Evolutionary conservation across 306 rosid genomes (phyloP), one percentile per base, ranked within the genome.

Genomic region (Vachellia pachyceras): DNA sequence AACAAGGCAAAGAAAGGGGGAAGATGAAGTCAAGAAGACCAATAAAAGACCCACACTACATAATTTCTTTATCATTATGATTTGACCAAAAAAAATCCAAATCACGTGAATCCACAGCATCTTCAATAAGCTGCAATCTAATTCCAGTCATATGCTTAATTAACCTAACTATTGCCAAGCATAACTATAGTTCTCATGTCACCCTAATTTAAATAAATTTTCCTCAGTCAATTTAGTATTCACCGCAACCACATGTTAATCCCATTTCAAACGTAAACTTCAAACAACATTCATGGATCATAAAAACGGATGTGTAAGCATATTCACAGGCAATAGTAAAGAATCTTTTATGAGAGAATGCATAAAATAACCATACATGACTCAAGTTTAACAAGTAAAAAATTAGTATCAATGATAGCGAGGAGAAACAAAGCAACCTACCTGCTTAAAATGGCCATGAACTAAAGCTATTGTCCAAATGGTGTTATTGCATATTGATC

Each of bases 401-500:
- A 4, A 37, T 35, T 36, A 64, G 37, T 33, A 36, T 15, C 42
- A 18, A 39, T 37, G 10, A 64, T 17, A 66, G 6, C 47, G 25
- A 66, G 46, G 13, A 18, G 25, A 37, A 36, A 18, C 6, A 66
- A 66, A 66, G 71, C 29, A 11, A 20, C 45, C 20, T 37, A 66
- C 71, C 71, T 66, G 71, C 71, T 89, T 92, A 85, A 95, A 95
- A 88, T 95, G 92, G 18, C 99, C 99, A 75, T 95, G 99, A 84
- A 95, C 99, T 80, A 95, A 88, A 67, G 99, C 92, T 84, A 95
- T 90, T 36, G 99, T 95, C 99, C 99, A 95, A 79, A 88, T 88
- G 78, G 97, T 90, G 81, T 95, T 95, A 85, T 86, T 82, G 89
- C 99, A 95, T 84, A 98, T 92, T 61, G 94, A 89, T 78, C 99